Base-by-base conservation (phyloP, 1,284 basidiomycete genomes). In the Irpex sp. region DNA sequence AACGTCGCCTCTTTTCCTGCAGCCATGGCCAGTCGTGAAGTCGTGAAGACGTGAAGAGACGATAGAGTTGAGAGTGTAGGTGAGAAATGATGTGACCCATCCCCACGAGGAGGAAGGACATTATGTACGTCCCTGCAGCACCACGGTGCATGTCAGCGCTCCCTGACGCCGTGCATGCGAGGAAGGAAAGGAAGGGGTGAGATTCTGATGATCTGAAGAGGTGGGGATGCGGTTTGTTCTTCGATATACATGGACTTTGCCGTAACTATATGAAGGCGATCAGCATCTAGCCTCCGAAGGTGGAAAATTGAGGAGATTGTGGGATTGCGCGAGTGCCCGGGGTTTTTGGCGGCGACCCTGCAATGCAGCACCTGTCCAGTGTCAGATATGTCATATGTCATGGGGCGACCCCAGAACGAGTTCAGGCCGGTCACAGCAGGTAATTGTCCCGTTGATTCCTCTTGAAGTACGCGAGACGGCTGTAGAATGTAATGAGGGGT, bases 1-100 rank as follows among this genome's bases (percentile, higher is more conserved):
- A 64, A 55, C 19, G 62, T 21, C 31, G 62, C 62, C 40, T 56
- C 55, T 34, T 64, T 60, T 17, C 21, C 37, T 36, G 57, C 38
- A 15, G 37, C 54, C 48, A 58, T 57, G 57, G 38, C 26, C 26
- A 26, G 26, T 26, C 26, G 26, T 26, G 26, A 15, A 44, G 8
- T 44, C 40, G 40, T 44, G 40, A 44, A 44, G 56, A 6, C 31
- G 15, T 49, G 36, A 48, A 31, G 52, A 57, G 59, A 26, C 54
- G 60, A 49, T 31, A 59, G 58, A 59, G 54, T 19, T 54, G 61
- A 34, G 21, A 52, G 49, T 44, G 40, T 11, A 9, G 40, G 40
- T 44, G 40, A 44, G 40, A 44, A 15, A 44, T 44, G 40, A 44
- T 44, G 40, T 44, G 40, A 44, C 40, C 15, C 8, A 15, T 15